A percentile compares a stretch with the other conserved stretches of the same genome.
These are phyloP conservation scores for Acorus gramineus DNA, from an alignment of 106 monocot genomes.

Conservation along the genomic window DNA sequence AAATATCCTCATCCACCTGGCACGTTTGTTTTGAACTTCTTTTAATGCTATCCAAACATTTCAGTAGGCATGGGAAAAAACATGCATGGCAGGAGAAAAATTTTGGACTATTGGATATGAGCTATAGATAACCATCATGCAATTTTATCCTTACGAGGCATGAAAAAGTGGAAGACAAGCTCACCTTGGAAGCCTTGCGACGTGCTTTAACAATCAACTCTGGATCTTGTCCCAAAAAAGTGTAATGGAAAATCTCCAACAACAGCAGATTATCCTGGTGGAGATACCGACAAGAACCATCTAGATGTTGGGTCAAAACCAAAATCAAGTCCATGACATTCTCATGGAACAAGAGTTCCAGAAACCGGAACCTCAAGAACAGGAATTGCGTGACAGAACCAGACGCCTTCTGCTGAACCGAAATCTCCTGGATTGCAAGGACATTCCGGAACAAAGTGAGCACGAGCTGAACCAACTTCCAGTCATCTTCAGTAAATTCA, in stretches of 20 bases:
- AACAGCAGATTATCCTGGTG: slow-evolving; percentile 69
- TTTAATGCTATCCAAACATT: too few species aligned
- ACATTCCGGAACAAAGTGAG: slow-evolving; percentile 91
- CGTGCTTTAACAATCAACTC: slow-evolving; percentile 49
- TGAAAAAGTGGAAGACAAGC: neutral
- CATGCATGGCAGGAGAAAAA: neutral
- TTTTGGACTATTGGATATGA: too few species aligned
- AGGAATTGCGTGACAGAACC: slow-evolving; percentile 65
- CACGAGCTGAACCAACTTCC: slow-evolving; percentile 91
- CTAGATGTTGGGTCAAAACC: slow-evolving; percentile 62
- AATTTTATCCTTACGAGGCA: neutral
- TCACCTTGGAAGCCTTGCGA: slow-evolving; percentile 36
- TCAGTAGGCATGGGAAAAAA: neutral
- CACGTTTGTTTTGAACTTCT: too few species aligned
- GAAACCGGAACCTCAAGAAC: slow-evolving; percentile 47
- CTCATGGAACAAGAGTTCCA: slow-evolving; percentile 87
- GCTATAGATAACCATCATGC: too few species aligned
- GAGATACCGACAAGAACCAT: slow-evolving; percentile 55
- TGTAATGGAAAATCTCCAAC: slow-evolving; percentile 67
- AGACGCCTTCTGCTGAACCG: slow-evolving; percentile 66
- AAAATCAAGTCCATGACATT: slow-evolving; percentile 82
- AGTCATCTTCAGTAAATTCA: slow-evolving; percentile 85
- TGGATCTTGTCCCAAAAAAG: slow-evolving; percentile 66
- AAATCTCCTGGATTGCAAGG: slow-evolving; percentile 63
- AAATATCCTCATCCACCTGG: slow-evolving; percentile 44